Percentiles rank a stretch among this genome's conserved stretches.
Evolutionary conservation across 1,284 basidiomycete genomes (phyloP).

Genomic region (Dichomitus squalens): DNA sequence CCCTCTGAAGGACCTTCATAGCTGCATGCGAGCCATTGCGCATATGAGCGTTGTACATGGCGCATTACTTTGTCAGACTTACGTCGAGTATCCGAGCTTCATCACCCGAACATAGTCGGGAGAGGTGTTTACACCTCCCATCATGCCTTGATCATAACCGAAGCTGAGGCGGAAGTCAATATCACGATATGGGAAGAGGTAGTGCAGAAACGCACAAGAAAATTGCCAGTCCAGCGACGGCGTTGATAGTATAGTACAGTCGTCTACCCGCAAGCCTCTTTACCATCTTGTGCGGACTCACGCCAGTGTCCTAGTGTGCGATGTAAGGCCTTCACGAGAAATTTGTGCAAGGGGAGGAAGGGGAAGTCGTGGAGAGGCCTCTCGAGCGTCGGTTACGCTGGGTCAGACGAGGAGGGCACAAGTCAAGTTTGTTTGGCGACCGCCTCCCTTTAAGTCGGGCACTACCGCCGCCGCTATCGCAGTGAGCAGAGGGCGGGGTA

Average conservation of each 20-base stretch:
- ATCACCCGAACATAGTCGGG: constrained; percentile 50
- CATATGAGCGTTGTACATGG: constrained; percentile 9
- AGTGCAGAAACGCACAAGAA: constrained; percentile 42
- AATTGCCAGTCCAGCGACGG: constrained; percentile 48
- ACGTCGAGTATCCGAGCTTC: constrained; percentile 43
- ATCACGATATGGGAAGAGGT: background rate
- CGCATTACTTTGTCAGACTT: constrained; percentile 9
- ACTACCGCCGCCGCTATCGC: background rate
- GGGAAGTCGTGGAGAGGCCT: no score
- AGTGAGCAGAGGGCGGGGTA: background rate
- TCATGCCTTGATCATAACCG: constrained; percentile 60
- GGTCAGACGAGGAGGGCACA: background rate
- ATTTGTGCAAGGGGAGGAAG: no score
- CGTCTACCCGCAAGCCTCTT: constrained; percentile 26
- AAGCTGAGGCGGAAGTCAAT: constrained; percentile 35
- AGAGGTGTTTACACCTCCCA: constrained; percentile 54
- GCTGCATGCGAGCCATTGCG: constrained; percentile 18
- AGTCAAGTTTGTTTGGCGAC: background rate
- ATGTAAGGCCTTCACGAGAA: no score
- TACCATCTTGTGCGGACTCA: constrained; percentile 14
- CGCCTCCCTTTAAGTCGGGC: background rate
- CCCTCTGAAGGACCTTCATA: constrained; percentile 47
- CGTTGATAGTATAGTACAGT: constrained; percentile 37
- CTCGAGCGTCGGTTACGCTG: background rate
- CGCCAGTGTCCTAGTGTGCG: background rate